Conservation (phyloP, 1,284 basidiomycete species). For the Pyrrhoderma noxium region DNA sequence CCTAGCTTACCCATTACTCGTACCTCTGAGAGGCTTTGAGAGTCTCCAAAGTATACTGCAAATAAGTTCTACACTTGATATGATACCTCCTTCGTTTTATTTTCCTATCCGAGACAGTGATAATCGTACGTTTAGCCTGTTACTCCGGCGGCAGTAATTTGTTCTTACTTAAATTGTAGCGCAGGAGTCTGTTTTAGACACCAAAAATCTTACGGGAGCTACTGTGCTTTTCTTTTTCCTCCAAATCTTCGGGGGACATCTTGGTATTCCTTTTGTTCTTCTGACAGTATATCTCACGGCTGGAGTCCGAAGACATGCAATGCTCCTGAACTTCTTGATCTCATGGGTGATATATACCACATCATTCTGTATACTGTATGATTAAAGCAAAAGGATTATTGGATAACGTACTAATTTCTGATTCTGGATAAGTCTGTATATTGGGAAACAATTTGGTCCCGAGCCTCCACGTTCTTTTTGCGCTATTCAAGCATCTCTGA, state of each 20-base stretch:
- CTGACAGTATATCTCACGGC: neutral
- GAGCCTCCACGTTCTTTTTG: conserved; percentile 9
- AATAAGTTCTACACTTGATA: no score
- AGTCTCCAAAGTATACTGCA: no score
- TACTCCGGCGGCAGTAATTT: no score
- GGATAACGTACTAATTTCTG: neutral
- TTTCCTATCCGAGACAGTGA: neutral
- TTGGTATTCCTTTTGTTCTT: conserved; percentile 13
- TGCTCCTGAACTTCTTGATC: conserved; percentile 15
- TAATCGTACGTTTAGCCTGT: no score
- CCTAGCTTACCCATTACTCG: no score
- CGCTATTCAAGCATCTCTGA: conserved; percentile 12
- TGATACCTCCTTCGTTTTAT: neutral
- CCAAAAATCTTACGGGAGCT: no score
- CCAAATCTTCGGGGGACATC: conserved; percentile 15
- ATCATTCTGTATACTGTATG: conserved; percentile 16
- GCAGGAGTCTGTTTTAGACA: no score
- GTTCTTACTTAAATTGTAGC: no score
- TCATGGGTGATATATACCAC: conserved; percentile 15
- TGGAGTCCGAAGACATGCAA: conserved; percentile 5
- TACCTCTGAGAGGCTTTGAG: no score
- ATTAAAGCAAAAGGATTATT: no score
- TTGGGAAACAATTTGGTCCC: conserved; percentile 14
- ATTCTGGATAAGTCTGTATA: conserved; percentile 4
- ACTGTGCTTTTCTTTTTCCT: conserved; percentile 18